Evolutionary conservation across 2,329 filamentous ascomycete genomes (phyloP).

Genomic region (Botrytis hyacinthi): DNA sequence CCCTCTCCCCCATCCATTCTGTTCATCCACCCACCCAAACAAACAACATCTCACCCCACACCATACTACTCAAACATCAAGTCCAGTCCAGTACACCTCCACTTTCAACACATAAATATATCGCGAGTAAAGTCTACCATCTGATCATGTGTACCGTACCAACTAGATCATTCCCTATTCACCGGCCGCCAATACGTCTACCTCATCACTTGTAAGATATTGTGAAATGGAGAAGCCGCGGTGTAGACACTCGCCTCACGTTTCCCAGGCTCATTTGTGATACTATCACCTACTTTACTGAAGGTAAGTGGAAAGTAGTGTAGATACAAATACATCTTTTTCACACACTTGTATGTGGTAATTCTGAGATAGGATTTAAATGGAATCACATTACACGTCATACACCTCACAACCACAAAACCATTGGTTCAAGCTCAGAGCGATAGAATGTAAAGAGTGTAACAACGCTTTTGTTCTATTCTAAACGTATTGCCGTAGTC

Average conservation of each 20-base stretch:
- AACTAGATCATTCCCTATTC: neutral
- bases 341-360: neutral
- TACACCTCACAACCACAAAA: neutral
- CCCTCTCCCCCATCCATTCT: too few species aligned
- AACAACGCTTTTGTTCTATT: neutral
- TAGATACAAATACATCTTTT: neutral
- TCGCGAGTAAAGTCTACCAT: neutral
- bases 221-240: fast-evolving
- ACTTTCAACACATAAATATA: neutral
- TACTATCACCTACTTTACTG: neutral
- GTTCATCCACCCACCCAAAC: too few species aligned
- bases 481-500: neutral
- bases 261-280: neutral
- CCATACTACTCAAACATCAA: neutral
- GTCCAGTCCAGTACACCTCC: neutral
- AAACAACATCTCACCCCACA: neutral
- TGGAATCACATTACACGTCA: neutral
- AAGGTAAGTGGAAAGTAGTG: neutral
- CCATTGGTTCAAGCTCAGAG: neutral
- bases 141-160: neutral
- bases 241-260: neutral
- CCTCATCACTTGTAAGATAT: neutral
- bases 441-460: neutral
- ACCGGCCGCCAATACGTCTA: too few species aligned
- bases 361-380: neutral